Base-by-base conservation (phyloP, 2,329 filamentous ascomycete genomes). In the Clathrospora elynae region DNA sequence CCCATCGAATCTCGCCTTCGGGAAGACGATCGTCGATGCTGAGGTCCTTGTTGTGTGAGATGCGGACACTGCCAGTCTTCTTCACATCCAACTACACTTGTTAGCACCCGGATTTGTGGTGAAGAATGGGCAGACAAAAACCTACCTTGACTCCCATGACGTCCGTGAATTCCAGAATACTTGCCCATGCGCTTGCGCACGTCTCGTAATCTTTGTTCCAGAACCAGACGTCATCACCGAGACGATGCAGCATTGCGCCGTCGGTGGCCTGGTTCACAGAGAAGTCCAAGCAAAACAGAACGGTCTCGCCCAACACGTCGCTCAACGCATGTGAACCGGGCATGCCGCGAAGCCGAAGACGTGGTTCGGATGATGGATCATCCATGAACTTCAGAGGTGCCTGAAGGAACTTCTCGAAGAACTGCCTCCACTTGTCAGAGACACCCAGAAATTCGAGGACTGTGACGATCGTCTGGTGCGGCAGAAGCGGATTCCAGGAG, bases 181-280 rank as follows among this genome's bases (percentile, higher is more conserved):
- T 66, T 8, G 59, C 49, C 76, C 76, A 80, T 11, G 75, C 75
- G 28, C 62, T 57, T 4, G 63, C 68, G 34, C 71, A 73, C 3
- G 62, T 59, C 2, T 65, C 54, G 4, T 74, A 73, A 12, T 75
- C 62, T 2, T 73, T 73, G 19, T 71, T 73, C 62, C 61, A 68
- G 12, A 78, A 69, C 74, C 76, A 79, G 9, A 78, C 52, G 36
- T 79, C 76, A 43, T 79, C 75, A 32, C 77, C 73, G 11, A 78
- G 50, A 1, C 76, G 75, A 45, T 78, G 74, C 0, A 77, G 56
- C 3, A 75, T 59, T 32, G 71, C 61, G 1, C 74, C 72, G 10
- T 57, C 37, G 1, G 74, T 73, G 8, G 64, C 47, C 26, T 71
- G 67, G 35, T 76, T 76, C 12, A 78, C 70, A 1, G 72, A 66